Base-by-base conservation (phyloP, 352 stramenopile genomes). In the Phytophthora litchii region DNA sequence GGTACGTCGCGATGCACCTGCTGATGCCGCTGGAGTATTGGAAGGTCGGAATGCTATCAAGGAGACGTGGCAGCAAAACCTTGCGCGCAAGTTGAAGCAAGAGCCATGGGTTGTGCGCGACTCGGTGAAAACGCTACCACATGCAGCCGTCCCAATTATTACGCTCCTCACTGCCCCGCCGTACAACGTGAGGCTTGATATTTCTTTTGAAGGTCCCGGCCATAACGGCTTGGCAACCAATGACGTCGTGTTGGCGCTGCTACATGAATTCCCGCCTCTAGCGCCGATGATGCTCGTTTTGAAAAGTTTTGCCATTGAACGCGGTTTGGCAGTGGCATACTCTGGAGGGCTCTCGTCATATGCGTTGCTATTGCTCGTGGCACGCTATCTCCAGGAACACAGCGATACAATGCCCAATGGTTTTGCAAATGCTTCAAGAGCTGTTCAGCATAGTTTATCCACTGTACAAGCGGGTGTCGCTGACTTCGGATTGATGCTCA, bases 1-100 rank as follows among this genome's bases (percentile, higher is more conserved):
- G 61, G 96, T 99, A n/a, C 92, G 87, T 16, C 85, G 86, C 20
- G 96, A 98, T 71, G 94, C 94, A 8, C 95, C 94, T 32, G 96
- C 97, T 10, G 88, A 97, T 41, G 94, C 96, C 17, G 95, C 96
- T 31, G 97, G 97, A 27, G 92, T 98, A 41, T 66, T 99, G 29
- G 97, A 99, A 88, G 97, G 97, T 34, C 83, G 97, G 59, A 99
- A 99, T 72, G 97, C 97, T 13, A 99, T 99, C 60, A 99, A 99
- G 64, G 96, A 99, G 66, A 97, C 93, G 6, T 98, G 94, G 80
- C 97, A 99, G 70, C 97, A 99, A 67, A 92, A 99, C 27, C 80
- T 99, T 11, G 92, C 95, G 19, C 84, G 96, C 29, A 98, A 97
- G 51, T 73, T 99, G 10, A 96, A 96, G 14, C 83, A 90, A 62